A percentile compares a stretch with the other conserved stretches of the same genome.
Evolutionary conservation across 306 rosid species (phyloP).

Genomic region (Prunus campanulata): DNA sequence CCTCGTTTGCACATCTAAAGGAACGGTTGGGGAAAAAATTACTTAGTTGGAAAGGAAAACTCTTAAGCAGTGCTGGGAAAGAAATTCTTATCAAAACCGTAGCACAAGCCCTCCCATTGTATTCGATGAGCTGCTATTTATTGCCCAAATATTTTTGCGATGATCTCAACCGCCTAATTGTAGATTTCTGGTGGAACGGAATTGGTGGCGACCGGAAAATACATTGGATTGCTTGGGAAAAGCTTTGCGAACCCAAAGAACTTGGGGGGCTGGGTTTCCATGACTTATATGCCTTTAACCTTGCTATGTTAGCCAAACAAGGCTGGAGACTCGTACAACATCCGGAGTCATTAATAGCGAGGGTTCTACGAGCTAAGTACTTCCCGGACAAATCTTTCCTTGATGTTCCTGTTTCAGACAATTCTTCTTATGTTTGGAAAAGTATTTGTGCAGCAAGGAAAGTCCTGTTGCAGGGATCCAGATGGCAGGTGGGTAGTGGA

Average conservation of each 20-base stretch:
- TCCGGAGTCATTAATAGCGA: neutral
- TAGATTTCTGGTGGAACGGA: too few relatives aligned
- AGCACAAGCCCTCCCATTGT: neutral
- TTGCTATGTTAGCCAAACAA: neutral
- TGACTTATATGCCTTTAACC: neutral
- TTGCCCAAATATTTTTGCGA: neutral
- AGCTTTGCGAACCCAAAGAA: neutral
- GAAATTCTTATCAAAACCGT: neutral
- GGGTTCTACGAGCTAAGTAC: too few relatives aligned
- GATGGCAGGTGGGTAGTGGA: neutral
- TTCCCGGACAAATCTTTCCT: neutral
- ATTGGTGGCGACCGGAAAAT: neutral
- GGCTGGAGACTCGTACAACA: neutral
- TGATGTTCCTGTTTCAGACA: fast-evolving
- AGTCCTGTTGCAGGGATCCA: neutral
- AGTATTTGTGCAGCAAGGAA: neutral
- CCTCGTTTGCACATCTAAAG: neutral
- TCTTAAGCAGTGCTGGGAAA: neutral
- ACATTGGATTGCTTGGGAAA: neutral
- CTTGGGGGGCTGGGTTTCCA: neutral
- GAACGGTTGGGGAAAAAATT: neutral
- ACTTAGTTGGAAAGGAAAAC: neutral
- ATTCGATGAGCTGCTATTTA: neutral
- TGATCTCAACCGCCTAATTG: too few relatives aligned
- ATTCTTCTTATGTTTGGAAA: neutral